phyloP scores from a whole-genome alignment of 2,329 filamentous ascomycete species.

The Phaeophleospora eucalypticola region DNA sequence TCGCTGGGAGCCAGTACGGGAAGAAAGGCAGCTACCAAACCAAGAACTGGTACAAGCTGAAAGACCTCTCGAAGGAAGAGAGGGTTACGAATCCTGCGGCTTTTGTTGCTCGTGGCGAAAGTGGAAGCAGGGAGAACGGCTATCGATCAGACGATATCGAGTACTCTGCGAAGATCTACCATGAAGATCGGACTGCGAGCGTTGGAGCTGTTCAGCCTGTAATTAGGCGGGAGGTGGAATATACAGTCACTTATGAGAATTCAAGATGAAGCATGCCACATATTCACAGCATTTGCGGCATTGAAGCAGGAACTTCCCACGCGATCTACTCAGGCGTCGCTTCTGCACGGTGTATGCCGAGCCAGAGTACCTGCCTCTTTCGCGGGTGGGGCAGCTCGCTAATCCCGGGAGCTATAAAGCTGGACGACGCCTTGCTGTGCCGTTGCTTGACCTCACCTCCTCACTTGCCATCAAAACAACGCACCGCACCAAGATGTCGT shows the following conservation, averaged over 20 bases:
- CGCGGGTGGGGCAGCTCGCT: constrained; percentile 3
- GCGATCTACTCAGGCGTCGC: no score
- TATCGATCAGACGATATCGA: constrained; percentile 11
- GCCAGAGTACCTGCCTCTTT: background rate
- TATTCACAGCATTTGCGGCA: no score
- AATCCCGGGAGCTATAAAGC: constrained; percentile 1
- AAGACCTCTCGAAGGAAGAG: constrained; percentile 10
- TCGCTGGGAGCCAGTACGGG: constrained; percentile 9
- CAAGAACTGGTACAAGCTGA: constrained; percentile 6
- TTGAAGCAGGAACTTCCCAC: no score
- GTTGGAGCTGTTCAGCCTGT: constrained; percentile 12
- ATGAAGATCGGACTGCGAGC: constrained; percentile 10
- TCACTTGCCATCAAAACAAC: background rate
- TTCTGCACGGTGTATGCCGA: no score
- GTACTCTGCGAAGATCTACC: constrained; percentile 15
- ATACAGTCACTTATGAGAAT: constrained; percentile 12
- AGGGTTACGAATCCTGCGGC: no score
- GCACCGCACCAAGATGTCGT: constrained; percentile 4
- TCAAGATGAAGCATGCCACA: background rate
- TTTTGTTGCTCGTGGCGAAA: background rate
- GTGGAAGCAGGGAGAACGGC: background rate
- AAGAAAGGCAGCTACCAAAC: constrained; percentile 3
- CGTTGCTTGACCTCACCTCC: background rate
- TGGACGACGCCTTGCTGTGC: background rate
- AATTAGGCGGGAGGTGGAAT: constrained; percentile 14